These are phyloP conservation scores for Brassica hybrid DNA, from an alignment of 441 rosid species.

Conservation along the genomic window DNA sequence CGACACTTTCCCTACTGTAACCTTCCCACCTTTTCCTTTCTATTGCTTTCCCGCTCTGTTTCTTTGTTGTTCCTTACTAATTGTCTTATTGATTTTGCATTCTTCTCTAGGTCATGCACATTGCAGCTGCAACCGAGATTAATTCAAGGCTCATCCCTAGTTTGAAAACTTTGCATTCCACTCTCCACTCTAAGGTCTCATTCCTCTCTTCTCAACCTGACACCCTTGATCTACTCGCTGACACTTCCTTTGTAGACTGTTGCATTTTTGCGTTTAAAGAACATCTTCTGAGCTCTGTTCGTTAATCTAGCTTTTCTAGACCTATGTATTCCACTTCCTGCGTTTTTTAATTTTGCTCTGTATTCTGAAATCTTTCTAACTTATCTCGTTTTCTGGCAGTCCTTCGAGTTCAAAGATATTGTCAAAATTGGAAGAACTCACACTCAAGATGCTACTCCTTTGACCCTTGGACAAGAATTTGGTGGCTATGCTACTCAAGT, in stretches of 20 bases:
- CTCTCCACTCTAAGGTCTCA: slow-evolving; percentile 78
- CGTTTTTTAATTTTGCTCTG: slow-evolving; percentile 20
- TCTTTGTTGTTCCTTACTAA: background rate
- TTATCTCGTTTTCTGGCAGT: slow-evolving; percentile 45
- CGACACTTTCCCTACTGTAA: slow-evolving; percentile 94
- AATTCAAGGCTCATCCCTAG: slow-evolving; percentile 85
- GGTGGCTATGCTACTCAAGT: slow-evolving; percentile 97
- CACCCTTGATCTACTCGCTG: background rate
- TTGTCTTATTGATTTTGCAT: slow-evolving; percentile 22
- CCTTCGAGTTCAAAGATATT: slow-evolving; percentile 80
- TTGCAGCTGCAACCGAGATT: slow-evolving; percentile 87
- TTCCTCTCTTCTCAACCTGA: slow-evolving; percentile 21
- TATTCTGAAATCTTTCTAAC: slow-evolving; percentile 4
- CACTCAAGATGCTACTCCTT: slow-evolving; percentile 98
- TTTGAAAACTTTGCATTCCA: slow-evolving; percentile 64
- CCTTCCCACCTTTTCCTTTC: background rate
- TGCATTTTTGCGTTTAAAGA: slow-evolving; percentile 8
- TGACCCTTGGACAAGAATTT: slow-evolving; percentile 97
- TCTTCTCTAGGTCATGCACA: slow-evolving; percentile 83
- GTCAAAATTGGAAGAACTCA: slow-evolving; percentile 99
- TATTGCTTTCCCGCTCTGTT: background rate
- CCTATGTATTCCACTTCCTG: slow-evolving; percentile 7
- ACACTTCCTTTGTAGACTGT: slow-evolving; percentile 21
- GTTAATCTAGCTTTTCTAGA: background rate
- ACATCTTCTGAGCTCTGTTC: slow-evolving; percentile 16